Evolutionary conservation across 2,329 filamentous ascomycete genomes (phyloP), one percentile per base, ranked within the genome.

Genomic region (Cordyceps militaris): DNA sequence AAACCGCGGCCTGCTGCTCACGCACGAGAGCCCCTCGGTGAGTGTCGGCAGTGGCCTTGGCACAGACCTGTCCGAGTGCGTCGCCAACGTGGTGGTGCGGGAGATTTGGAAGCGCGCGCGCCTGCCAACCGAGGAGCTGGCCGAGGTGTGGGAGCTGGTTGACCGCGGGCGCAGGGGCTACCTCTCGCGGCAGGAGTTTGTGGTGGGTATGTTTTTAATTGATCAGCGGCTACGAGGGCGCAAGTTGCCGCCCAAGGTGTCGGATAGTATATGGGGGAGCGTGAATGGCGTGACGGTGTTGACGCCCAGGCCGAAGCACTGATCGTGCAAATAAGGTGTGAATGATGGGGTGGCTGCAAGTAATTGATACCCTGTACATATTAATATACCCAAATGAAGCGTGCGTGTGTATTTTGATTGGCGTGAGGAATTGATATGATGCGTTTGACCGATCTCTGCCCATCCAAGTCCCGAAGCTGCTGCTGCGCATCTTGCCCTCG

Each of bases 191-290:
- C 79, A 86, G 57, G 87, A 91, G 73, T 94, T 94, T 69, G 87
- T 94, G 0, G 88, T 93, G 1, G 89, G 89, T 10, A 79, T 90
- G 74, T 94, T 89, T 88, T 73, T 94, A 50, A 82, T 94, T 36
- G 89, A 94, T 69, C 88, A 92, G 76, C 76, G 88, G 60, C 73
- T 94, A n/a, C 84, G 87, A 63, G 90, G 89, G 1, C 76, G 89
- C 59, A 94, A 94, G 75, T 76, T 93, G 21, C 89, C 90, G 0
- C 74, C 80, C 14, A 82, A 80, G 65, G 87, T 93, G 10, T 80
- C 80, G 53, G 83, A 86, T 51, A 91, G 87, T 65, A 86, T 93
- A 5, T 94, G 89, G 89, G 79, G 78, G 30, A 91, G 87, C 65
- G 88, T 78, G 21, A 75, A 73, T 61, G 79, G 76, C 3, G 69